Percentiles rank a stretch among this genome's conserved stretches.
These are phyloP conservation scores for Myxozyma udenii DNA, from an alignment of 805 yeast genomes.

Conservation along the genomic window DNA sequence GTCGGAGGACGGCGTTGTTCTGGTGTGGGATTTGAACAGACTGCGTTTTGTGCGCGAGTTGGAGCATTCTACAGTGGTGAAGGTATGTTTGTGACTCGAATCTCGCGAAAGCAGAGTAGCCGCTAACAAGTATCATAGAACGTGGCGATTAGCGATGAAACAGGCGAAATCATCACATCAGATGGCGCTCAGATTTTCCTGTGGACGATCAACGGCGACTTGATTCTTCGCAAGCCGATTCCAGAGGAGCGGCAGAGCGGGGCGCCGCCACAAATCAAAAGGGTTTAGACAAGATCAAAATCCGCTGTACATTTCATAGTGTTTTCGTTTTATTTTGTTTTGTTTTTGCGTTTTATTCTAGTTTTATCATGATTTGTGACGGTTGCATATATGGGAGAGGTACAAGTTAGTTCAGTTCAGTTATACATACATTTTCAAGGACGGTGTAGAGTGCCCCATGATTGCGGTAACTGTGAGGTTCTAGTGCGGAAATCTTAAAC, in stretches of 20 bases:
- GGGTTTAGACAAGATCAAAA: too few species aligned
- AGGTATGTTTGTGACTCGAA: conserved; percentile 12
- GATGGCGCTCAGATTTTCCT: conserved; percentile 17
- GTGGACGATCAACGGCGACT: conserved; percentile 30
- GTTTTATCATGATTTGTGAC: background rate
- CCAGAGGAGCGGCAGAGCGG: conserved; percentile 13
- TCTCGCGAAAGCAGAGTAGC: too few species aligned
- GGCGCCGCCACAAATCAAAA: too few species aligned
- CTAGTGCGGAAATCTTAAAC: too few species aligned
- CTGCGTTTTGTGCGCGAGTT: conserved; percentile 48
- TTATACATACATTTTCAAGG: too few species aligned
- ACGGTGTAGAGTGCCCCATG: too few species aligned
- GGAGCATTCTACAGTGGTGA: conserved; percentile 4
- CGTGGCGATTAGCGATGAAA: conserved; percentile 30
- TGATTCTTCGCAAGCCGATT: conserved; percentile 8
- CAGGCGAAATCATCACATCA: conserved; percentile 30
- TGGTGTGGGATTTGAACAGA: conserved; percentile 63
- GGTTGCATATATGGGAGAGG: too few species aligned
- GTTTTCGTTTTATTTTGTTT: too few species aligned
- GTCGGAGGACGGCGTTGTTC: conserved; percentile 54
- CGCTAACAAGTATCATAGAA: conserved; percentile 4
- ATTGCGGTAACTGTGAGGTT: too few species aligned
- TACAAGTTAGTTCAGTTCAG: too few species aligned
- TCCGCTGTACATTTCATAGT: too few species aligned
- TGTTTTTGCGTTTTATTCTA: too few species aligned